Percentiles rank a stretch among this genome's conserved stretches.
These are phyloP conservation scores for Alloteropsis angusta DNA, from an alignment of 202 grass and related monocot genomes.

Conservation along the genomic window DNA sequence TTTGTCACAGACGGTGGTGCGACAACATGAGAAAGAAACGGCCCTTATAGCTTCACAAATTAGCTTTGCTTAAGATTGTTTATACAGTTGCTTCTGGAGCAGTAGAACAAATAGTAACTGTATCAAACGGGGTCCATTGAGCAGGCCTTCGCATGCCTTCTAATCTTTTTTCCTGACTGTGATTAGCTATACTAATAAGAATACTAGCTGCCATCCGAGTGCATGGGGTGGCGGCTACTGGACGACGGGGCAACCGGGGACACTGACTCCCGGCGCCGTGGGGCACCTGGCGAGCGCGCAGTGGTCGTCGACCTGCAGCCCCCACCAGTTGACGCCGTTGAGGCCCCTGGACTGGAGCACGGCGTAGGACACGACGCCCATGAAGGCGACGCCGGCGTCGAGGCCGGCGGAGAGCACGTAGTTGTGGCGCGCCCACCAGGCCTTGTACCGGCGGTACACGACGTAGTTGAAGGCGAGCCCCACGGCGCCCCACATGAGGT, in stretches of 20 bases:
- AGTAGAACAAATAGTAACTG: neutral
- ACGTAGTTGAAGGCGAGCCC: conserved; percentile 52
- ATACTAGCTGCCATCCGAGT: neutral
- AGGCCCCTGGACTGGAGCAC: conserved; percentile 47
- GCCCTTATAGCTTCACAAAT: neutral
- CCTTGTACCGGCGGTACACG: conserved; percentile 43
- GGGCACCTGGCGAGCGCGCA: conserved; percentile 49
- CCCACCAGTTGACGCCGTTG: conserved; percentile 56
- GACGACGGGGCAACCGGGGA: conserved; percentile 27
- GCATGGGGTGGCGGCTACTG: neutral
- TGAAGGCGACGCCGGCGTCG: conserved; percentile 64
- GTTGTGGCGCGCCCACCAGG: conserved; percentile 72
- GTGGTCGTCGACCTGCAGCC: conserved; percentile 59
- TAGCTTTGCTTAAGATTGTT: neutral
- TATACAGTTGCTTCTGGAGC: neutral
- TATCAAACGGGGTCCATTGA: neutral
- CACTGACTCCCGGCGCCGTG: conserved; percentile 41
- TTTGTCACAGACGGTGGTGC: neutral
- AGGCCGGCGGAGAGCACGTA: conserved; percentile 57
- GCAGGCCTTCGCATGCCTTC: neutral
- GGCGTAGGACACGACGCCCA: conserved; percentile 50
- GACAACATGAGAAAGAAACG: neutral
- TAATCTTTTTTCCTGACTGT: neutral
- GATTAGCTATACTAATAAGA: neutral
- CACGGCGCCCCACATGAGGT: conserved; percentile 60